Evolutionary conservation across 2,329 filamentous ascomycete genomes (phyloP).

Genomic region (Sarocladiaceae sp.): DNA sequence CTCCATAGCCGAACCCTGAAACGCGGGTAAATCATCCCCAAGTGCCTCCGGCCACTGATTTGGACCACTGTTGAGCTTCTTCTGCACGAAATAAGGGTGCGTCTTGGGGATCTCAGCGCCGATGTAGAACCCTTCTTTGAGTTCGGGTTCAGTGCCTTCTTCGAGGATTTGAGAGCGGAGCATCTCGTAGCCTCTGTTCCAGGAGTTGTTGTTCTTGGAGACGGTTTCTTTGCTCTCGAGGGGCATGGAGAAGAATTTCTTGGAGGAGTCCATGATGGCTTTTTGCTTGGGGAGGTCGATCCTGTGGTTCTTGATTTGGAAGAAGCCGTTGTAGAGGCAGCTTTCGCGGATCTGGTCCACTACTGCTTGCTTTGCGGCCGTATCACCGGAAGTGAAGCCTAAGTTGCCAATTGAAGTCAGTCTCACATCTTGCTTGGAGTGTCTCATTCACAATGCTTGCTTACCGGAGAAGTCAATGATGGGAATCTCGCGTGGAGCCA

Average conservation of each 20-base stretch:
- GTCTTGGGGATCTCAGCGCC: slow-evolving; percentile 34
- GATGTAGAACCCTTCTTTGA: slow-evolving; percentile 37
- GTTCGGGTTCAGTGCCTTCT: slow-evolving; percentile 37
- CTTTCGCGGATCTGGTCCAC: slow-evolving; percentile 34
- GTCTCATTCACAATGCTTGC: too few species aligned
- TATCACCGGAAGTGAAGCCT: slow-evolving; percentile 18
- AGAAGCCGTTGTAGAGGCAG: slow-evolving; percentile 46
- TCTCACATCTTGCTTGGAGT: neutral
- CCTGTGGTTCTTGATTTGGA: slow-evolving; percentile 46
- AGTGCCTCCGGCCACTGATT: slow-evolving; percentile 39
- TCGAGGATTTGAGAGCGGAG: slow-evolving; percentile 41
- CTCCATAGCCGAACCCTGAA: slow-evolving; percentile 32
- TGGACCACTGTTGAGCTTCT: slow-evolving; percentile 35
- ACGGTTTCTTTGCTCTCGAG: slow-evolving; percentile 39
- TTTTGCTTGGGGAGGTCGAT: slow-evolving; percentile 36
- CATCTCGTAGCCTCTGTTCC: slow-evolving; percentile 47
- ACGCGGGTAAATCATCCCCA: slow-evolving; percentile 22
- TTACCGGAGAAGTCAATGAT: slow-evolving; percentile 25
- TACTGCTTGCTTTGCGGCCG: slow-evolving; percentile 22
- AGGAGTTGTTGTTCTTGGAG: slow-evolving; percentile 29
- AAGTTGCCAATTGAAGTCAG: neutral
- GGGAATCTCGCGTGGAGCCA: slow-evolving; percentile 18
- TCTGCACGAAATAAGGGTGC: slow-evolving; percentile 36
- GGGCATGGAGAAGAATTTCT: slow-evolving; percentile 44
- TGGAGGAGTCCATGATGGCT: slow-evolving; percentile 33